Evolutionary conservation across 306 rosid species (phyloP), one percentile per base, ranked within the genome.

Genomic region (Castanopsis chinensis): DNA sequence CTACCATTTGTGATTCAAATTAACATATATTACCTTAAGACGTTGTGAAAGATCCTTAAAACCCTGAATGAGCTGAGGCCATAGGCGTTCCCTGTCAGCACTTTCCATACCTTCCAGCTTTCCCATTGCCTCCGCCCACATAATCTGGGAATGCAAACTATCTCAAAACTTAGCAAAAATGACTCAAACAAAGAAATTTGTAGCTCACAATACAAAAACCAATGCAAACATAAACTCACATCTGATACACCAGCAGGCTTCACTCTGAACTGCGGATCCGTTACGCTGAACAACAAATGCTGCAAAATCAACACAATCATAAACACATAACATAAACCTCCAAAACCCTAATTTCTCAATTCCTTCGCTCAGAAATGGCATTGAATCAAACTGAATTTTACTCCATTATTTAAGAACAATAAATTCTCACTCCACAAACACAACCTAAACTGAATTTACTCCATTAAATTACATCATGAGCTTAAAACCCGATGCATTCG

Each of bases 101-200:
- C 93, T 91, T 82, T 90, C 97, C 96, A 96, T 87, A 54, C 98
- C 99, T 83, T 96, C 99, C 61, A 93, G 97, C 88, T 96, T 96
- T 54, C 90, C 93, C 98, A 90, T 89, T 23, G 99, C 99, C 90
- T 96, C 99, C n/a, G 98, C 99, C 99, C 99, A 96, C 98, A 96
- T 93, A 78, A 93, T 93, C 99, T 96, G 86, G 75, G 86, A 89
- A 87, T 53, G 79, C 70, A 90, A 96, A 91, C 96, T 88, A 90
- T 80, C 83, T 79, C 84, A 79, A 75, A 11, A 86, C 67, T 91
- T 80, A 90, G 93, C 78, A 76, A 20, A 35, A 52, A 28, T 4
- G 23, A 27, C 5, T 65, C 30, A 72, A 64, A 45, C 3, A 61
- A 35, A 21, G 20, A 78, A 82, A 67, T 71, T 13, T 28, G 20